phyloP scores from a whole-genome alignment of 495 filamentous ascomycete genomes.

The Penicillium paxilli region DNA sequence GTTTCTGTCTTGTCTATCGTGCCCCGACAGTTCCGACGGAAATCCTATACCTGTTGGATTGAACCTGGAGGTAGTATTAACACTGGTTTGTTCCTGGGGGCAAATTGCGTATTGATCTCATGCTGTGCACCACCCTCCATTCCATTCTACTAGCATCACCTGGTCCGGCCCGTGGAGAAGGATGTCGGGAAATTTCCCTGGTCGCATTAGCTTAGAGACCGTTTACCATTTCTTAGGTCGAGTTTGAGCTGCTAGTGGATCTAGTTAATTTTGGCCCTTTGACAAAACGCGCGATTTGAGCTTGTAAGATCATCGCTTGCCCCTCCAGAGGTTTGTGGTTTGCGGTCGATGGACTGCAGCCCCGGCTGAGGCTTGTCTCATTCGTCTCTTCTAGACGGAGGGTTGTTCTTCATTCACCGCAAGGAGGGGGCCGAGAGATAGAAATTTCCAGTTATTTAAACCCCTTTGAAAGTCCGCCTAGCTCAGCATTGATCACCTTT shows the following conservation, averaged over 20 bases:
- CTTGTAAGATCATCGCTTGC: slow-evolving; percentile 16
- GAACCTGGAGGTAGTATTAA: slow-evolving; percentile 3
- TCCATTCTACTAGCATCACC: neutral
- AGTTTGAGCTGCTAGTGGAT: slow-evolving; percentile 10
- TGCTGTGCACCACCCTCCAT: neutral
- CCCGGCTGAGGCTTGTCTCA: slow-evolving; percentile 9
- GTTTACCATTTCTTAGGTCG: slow-evolving; percentile 7
- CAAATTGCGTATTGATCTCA: neutral
- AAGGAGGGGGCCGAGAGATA: neutral
- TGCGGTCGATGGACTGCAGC: slow-evolving; percentile 1
- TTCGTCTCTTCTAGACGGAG: slow-evolving; percentile 8
- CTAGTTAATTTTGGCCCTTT: neutral
- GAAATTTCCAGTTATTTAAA: neutral
- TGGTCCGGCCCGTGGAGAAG: neutral
- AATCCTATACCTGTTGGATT: slow-evolving; percentile 9
- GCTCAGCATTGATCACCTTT: neutral
- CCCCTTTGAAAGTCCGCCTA: neutral
- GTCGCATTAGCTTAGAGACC: slow-evolving; percentile 1
- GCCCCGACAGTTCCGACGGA: slow-evolving; percentile 24
- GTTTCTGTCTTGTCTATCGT: slow-evolving; percentile 6
- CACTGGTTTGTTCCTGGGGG: slow-evolving; percentile 4
- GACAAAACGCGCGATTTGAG: neutral
- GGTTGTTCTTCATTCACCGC: neutral
- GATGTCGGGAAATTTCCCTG: neutral
- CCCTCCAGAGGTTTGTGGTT: slow-evolving; percentile 3